Evolutionary conservation across 208 protist species (phyloP).

Genomic region (Strigomonas culicis): DNA sequence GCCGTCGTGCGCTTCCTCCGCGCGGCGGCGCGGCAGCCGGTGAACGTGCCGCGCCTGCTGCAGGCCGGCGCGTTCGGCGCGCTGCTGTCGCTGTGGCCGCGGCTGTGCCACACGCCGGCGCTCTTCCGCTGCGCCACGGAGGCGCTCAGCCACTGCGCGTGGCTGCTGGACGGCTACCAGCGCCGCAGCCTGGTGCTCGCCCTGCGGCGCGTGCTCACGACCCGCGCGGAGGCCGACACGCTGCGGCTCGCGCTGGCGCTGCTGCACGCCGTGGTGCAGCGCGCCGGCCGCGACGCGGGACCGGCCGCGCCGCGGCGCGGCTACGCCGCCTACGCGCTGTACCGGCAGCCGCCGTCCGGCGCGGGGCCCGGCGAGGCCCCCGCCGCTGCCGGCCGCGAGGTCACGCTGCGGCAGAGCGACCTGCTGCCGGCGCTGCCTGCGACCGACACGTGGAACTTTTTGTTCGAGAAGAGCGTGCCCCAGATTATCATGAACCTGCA

Average conservation of each 20-base stretch:
- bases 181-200: conserved; percentile 38
- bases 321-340: conserved; percentile 26
- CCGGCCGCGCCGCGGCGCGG: background rate
- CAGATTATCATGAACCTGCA: conserved; percentile 36
- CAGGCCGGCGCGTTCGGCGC: conserved; percentile 37
- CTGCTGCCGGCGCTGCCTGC: background rate
- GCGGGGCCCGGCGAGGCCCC: background rate
- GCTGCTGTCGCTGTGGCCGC: conserved; percentile 15
- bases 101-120: conserved; percentile 17
- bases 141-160: conserved; percentile 37
- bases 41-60: conserved; percentile 32
- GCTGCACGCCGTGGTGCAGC: conserved; percentile 14
- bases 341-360: conserved; percentile 18
- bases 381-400: background rate
- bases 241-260: conserved; percentile 38
- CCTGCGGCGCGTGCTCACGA: conserved; percentile 34
- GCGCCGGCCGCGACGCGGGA: background rate
- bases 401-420: conserved; percentile 14
- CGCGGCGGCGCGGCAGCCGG: conserved; percentile 30
- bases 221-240: conserved; percentile 26
- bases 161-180: conserved; percentile 55
- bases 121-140: conserved; percentile 41
- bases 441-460: conserved; percentile 21
- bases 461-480: conserved; percentile 27
- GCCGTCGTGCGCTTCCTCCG: conserved; percentile 37